Conservation (phyloP, 192 early-diverging fungal species). For the Coemansia guatemalensis region DNA sequence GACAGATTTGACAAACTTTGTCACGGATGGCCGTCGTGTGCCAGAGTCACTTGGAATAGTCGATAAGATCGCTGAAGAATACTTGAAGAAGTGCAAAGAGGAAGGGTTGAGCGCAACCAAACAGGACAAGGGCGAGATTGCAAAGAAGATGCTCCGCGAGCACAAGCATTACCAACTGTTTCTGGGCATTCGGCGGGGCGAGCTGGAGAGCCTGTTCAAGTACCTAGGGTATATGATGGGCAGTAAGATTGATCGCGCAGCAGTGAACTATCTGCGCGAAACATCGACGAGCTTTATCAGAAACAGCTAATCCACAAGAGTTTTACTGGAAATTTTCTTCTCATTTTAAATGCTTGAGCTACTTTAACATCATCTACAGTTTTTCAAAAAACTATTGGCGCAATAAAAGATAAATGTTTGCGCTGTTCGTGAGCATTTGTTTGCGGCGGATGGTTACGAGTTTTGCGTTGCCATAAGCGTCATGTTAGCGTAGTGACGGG, state of each 20-base stretch:
- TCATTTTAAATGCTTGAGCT: too few relatives aligned
- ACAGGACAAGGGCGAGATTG: slow-evolving; percentile 13
- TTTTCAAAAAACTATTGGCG: too few relatives aligned
- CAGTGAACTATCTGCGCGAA: slow-evolving; percentile 7
- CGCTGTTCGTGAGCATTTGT: too few relatives aligned
- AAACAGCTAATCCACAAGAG: not conserved
- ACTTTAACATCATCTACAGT: too few relatives aligned
- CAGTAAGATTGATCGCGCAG: not conserved
- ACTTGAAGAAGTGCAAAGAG: slow-evolving; percentile 8
- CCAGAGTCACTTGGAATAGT: slow-evolving; percentile 16
- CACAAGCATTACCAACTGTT: slow-evolving; percentile 18
- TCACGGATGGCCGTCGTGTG: not conserved
- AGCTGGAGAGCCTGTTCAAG: slow-evolving; percentile 28
- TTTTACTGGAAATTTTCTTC: too few relatives aligned
- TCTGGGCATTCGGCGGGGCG: slow-evolving; percentile 28
- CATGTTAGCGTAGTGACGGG: too few relatives aligned
- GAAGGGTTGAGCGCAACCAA: not conserved
- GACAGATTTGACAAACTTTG: slow-evolving; percentile 6
- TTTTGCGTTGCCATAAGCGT: too few relatives aligned
- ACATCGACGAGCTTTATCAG: slow-evolving; percentile 24
- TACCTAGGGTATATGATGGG: slow-evolving; percentile 25
- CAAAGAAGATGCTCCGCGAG: slow-evolving; percentile 16
- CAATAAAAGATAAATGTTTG: too few relatives aligned
- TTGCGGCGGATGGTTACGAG: too few relatives aligned
- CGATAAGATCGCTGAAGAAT: slow-evolving; percentile 10